A percentile compares a stretch with the other conserved stretches of the same genome.
phyloP scores from a whole-genome alignment of 352 stramenopile genomes.

The Phytophthora megakarya region DNA sequence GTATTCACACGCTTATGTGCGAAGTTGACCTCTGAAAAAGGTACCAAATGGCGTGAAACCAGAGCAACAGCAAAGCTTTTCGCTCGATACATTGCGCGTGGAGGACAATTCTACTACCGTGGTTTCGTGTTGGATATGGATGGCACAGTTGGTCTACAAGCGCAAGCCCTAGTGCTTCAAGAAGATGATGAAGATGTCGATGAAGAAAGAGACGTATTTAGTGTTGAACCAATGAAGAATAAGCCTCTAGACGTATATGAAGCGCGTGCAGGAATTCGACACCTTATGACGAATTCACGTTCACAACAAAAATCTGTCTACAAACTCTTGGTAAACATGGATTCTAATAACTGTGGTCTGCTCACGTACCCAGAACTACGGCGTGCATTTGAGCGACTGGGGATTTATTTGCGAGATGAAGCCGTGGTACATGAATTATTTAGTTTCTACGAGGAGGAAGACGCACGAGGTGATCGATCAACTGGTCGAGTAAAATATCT shows the following conservation, averaged over 20 bases:
- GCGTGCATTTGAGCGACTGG: slow-evolving; percentile 62
- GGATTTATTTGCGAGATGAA: slow-evolving; percentile 49
- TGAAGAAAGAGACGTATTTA: slow-evolving; percentile 31
- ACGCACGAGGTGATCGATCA: slow-evolving; percentile 43
- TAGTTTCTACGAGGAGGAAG: slow-evolving; percentile 59
- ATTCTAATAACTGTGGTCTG: slow-evolving; percentile 54
- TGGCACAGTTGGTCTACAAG: slow-evolving; percentile 48
- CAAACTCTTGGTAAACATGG: slow-evolving; percentile 65
- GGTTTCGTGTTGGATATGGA: slow-evolving; percentile 75
- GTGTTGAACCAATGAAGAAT: slow-evolving; percentile 11
- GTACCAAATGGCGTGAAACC: slow-evolving; percentile 46
- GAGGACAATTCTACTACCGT: slow-evolving; percentile 67
- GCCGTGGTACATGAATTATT: slow-evolving; percentile 44
- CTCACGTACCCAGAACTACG: slow-evolving; percentile 65
- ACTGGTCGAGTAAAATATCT: slow-evolving; percentile 66
- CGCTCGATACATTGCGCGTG: slow-evolving; percentile 54
- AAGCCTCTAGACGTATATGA: slow-evolving; percentile 48
- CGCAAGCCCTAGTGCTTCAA: slow-evolving; percentile 60
- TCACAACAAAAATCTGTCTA: slow-evolving; percentile 59
- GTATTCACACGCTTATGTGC: slow-evolving; percentile 49
- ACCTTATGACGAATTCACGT: slow-evolving; percentile 53
- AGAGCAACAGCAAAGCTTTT: slow-evolving; percentile 44
- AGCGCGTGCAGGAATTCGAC: slow-evolving; percentile 51
- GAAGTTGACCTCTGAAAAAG: slow-evolving; percentile 35
- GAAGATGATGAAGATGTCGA: slow-evolving; percentile 53